Base-by-base conservation (phyloP, 225 moss, liverwort and hornwort species). In the Neckera pumila region DNA sequence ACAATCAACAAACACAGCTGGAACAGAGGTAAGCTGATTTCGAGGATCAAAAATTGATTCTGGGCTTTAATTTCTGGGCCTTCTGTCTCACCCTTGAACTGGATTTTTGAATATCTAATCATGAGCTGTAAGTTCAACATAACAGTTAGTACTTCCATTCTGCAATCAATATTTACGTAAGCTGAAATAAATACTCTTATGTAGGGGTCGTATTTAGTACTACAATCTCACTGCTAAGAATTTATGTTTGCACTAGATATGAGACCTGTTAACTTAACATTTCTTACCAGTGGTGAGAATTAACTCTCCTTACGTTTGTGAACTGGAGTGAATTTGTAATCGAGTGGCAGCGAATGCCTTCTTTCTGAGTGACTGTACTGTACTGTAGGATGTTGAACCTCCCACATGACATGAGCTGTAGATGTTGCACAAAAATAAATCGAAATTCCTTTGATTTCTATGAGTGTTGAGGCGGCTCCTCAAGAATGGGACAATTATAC, bases 1-100 rank as follows among this genome's bases (percentile, higher is more conserved):
- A 90, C 85, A 7, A 26, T 87, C 89, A 93, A 94, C 89, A 80
- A 90, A 59, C 90, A 91, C 80, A 89, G 91, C 84, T 94, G 94
- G 94, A 94, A 94, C 86, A 90, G 90, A 90, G 94, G 94, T 94
- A 89, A 49, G 22, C 23, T 77, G 54, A 53, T 76, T 14, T 71
- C 34, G 18, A 64, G 17, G 9, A 17, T 9, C 51, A 51, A 51
- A 49, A 51, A 51, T 5, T 16, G 51, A 51, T 51, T 51, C 80
- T 49, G 36, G 45, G 23, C 62, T 34, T 33, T 2, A 16, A 34
- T 21, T 62, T 22, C 63, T 78, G 27, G 18, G 58, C 11, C 28
- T 40, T 58, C 28, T 36, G 49, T 54, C 54, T 54, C 69, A 69
- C 27, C 67, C 38, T n/a, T 34, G 69, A 83, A 30, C n/a, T 54